Evolutionary conservation across 768 basidiomycete genomes (phyloP), one percentile per base, ranked within the genome.

Genomic region (Lentinus tigrinus): DNA sequence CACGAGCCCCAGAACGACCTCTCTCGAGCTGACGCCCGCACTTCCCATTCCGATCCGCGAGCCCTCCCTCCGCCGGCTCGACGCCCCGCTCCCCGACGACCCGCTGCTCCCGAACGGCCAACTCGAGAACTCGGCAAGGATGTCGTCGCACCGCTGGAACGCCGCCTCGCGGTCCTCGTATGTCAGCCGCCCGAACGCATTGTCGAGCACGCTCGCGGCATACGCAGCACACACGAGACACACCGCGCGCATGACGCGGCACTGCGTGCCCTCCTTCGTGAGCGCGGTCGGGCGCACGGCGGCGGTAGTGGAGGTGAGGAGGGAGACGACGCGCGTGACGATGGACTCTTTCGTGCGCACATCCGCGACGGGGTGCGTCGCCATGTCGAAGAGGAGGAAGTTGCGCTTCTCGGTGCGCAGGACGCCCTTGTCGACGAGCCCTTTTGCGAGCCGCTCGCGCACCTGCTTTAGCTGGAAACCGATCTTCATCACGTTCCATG

Each of bases 401-500:
- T 98, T 98, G 67, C 95, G 91, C 71, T 99, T 98, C 72, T 98
- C 97, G 16, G 96, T 99, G 50, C 97, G 89, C n/a, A 99, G 84
- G 38, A 99, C 87, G 66, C 96, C 97, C 74, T 99, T 99, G 80
- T 99, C 96, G 51, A 98, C 96, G 39, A 99, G 85, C 3, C 96
- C 83, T 72, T 99, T 99, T 14, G 95, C 95, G 39, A 99, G 87
- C 17, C 96, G 91, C 75, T 99, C 96, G 46, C 96, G 89, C 39
- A 98, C 96, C 75, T 98, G 96, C 73, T 98, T 98, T 47, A 99
- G 87, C 73, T 99, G 96, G 75, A 93, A 99, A 23, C 95, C 95
- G 54, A 99, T 98, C 76, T 98, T 98, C 89, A 98, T 94, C 8
- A 99, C 95, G 74, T 98, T 99, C 96, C 96, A 99, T 47, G 96